Percentiles rank a stretch among this genome's conserved stretches.
Conservation (phyloP, 176 grass and related monocot species). For the Cenchrus fungigraminus region DNA sequence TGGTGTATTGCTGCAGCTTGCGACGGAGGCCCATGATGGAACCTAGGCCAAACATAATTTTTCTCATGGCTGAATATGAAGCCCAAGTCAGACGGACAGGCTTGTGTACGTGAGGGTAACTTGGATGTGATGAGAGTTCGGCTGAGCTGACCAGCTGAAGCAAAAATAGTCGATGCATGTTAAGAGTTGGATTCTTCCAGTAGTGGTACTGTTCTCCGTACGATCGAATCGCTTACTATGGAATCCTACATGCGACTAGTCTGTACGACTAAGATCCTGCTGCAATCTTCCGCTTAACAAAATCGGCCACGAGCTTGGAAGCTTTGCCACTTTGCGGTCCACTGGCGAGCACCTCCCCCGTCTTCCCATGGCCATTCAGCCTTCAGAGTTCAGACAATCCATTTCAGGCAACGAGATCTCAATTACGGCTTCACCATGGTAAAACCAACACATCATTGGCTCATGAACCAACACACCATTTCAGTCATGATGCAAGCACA, state of each 20-base stretch:
- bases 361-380: background rate
- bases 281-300: background rate
- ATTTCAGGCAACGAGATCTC: background rate
- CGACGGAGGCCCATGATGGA: too few species aligned
- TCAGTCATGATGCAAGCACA: background rate
- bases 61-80: too few species aligned
- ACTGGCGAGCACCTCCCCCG: background rate
- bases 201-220: conserved; percentile 2
- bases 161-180: conserved; percentile 36
- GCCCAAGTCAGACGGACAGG: too few species aligned
- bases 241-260: background rate
- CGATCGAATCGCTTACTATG: background rate
- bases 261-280: conserved; percentile 29
- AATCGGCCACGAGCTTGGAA: background rate
- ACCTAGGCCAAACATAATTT: too few species aligned
- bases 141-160: conserved; percentile 19
- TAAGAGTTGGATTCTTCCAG: conserved; percentile 11
- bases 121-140: conserved; percentile 10
- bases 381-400: background rate
- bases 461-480: background rate
- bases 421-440: background rate
- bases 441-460: background rate
- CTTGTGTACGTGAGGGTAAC: background rate
- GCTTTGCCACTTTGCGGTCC: background rate
- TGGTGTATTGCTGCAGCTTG: too few species aligned